These are phyloP conservation scores for Diaporthe citri DNA, from an alignment of 2,329 filamentous ascomycete genomes.

Conservation along the genomic window DNA sequence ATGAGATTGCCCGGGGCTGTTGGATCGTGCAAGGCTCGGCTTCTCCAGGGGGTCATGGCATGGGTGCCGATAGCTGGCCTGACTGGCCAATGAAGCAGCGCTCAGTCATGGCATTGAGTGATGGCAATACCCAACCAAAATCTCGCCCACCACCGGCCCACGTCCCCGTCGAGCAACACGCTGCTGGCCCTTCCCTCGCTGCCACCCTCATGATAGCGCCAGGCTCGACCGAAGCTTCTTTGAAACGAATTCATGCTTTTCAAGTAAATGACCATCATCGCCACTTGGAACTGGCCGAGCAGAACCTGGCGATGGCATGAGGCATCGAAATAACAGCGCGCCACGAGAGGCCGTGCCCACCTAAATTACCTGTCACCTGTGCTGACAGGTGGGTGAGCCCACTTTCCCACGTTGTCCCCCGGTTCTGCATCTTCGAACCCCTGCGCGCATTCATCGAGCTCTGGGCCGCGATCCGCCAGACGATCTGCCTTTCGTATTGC, in stretches of 20 bases:
- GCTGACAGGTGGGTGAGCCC: slow-evolving; percentile 28
- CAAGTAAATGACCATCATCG: not conserved
- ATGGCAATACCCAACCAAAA: slow-evolving; percentile 30
- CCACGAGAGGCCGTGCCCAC: slow-evolving; percentile 6
- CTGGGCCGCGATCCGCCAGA: not conserved
- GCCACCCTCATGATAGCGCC: not conserved
- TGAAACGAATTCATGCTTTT: not conserved
- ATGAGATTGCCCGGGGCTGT: not conserved
- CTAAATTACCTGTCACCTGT: not conserved
- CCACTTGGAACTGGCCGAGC: too few relatives aligned
- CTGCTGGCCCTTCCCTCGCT: slow-evolving; percentile 5
- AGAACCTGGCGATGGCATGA: not conserved
- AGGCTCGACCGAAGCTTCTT: not conserved
- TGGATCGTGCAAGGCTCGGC: slow-evolving; percentile 8
- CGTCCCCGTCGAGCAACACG: not conserved
- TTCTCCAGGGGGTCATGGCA: slow-evolving; percentile 12
- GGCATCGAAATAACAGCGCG: not conserved
- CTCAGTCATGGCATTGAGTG: slow-evolving; percentile 21
- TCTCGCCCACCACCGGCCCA: not conserved
- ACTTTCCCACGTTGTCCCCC: slow-evolving; percentile 35
- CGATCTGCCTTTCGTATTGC: slow-evolving; percentile 15
- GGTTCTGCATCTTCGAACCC: slow-evolving; percentile 9
- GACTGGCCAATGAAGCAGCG: slow-evolving; percentile 25
- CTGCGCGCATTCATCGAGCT: not conserved
- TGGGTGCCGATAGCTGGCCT: slow-evolving; percentile 12